Evolutionary conservation across 2,329 filamentous ascomycete genomes (phyloP), one percentile per base, ranked within the genome.

Genomic region (Nigrospora oryzae): DNA sequence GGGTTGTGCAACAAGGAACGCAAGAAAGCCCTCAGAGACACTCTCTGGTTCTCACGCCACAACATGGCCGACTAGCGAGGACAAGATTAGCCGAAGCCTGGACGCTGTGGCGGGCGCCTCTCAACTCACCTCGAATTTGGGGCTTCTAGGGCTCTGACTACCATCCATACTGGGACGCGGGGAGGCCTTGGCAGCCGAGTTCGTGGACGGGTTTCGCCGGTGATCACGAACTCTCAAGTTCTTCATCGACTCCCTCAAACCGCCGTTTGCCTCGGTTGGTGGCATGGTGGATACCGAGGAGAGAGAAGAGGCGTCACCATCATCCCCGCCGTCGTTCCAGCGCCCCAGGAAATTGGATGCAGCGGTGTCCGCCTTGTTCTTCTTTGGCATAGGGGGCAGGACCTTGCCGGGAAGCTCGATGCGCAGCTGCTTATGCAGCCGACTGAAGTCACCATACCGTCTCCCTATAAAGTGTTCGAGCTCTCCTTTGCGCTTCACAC

Each of bases 11-110:
- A 67, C 12, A 97, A 73, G 16, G 84, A 88, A 36, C 93, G 80
- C n/a, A 98, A 67, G 61, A 93, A 97, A 1, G 93, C 90, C 44
- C 93, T 79, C 5, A 98, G 71, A 2, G 91, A 97, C 15, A 97
- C 86, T 53, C 93, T 80, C 65, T 97, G 93, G 53, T 81, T 85
- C 67, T 98, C 93, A 36, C 93, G 79, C 68, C 86, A 90, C 14
- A 97, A 69, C 1, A 79, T 67, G 4, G 86, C 63, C 17, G 73
- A 69, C 60, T 81, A 46, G 8, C 23, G 5, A 14, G 4, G 5
- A 16, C n/a, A 39, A 17, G 46, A 17, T 17, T 45, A 45, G 31
- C 28, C 45, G 13, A 45, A 43, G 14, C 42, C 48, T 51, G 53
- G 53, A 55, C 56, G 39, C 56, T 49, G 46, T 28, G 8, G 23